These are phyloP conservation scores for Pestalotiopsis sp. DNA, from an alignment of 2,329 filamentous ascomycete species.

Conservation along the genomic window DNA sequence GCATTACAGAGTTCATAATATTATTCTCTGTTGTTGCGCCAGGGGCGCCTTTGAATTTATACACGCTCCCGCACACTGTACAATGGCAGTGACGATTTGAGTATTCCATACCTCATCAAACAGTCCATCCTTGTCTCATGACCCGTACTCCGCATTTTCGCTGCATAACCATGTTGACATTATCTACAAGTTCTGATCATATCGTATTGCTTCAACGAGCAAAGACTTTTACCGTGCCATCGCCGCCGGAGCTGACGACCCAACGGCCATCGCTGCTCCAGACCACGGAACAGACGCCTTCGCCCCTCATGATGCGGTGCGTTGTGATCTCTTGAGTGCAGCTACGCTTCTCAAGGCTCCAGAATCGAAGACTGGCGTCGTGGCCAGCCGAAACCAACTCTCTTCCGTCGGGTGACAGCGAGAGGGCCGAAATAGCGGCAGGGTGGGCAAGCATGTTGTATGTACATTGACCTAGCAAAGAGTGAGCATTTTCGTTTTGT, in stretches of 20 bases:
- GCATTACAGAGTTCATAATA: background rate
- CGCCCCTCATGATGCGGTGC: conserved; percentile 91
- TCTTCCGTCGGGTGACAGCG: conserved; percentile 87
- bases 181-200: background rate
- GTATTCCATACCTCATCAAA: conserved; percentile 7
- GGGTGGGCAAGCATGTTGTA: conserved; percentile 99
- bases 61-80: background rate
- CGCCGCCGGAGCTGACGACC: conserved; percentile 92
- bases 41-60: conserved; percentile 4
- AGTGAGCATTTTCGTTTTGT: background rate
- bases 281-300: conserved; percentile 90
- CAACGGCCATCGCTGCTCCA: conserved; percentile 96
- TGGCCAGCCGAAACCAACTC: conserved; percentile 96
- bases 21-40: background rate
- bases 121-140: background rate
- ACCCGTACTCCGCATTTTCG: background rate
- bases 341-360: conserved; percentile 92
- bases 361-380: conserved; percentile 94
- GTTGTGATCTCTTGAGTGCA: conserved; percentile 95
- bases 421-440: conserved; percentile 87
- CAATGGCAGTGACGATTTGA: background rate
- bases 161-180: background rate
- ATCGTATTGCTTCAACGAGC: conserved; percentile 45
- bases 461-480: conserved; percentile 83
- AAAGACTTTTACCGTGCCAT: conserved; percentile 95